A percentile compares a stretch with the other conserved stretches of the same genome.
Evolutionary conservation across 164 flowering plant species (phyloP).

Genomic region (Chimonanthus praecox): DNA sequence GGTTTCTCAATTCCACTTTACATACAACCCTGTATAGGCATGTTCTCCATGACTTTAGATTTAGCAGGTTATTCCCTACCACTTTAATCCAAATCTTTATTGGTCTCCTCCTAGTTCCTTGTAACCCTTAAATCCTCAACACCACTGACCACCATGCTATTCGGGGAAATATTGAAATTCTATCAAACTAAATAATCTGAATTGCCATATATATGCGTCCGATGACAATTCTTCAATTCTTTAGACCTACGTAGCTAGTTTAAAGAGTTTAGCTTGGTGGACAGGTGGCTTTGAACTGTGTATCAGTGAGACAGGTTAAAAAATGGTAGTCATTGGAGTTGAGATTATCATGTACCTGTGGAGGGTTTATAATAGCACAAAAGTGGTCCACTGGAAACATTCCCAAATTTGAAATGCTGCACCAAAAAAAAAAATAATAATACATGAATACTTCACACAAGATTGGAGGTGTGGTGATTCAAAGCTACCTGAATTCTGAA

Average conservation of each 20-base stretch:
- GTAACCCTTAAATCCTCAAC: neutral
- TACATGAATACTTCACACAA: neutral
- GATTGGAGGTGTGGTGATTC: neutral
- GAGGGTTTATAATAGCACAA: constrained; percentile 97
- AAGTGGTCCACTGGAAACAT: constrained; percentile 97
- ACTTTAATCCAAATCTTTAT: too few relatives aligned
- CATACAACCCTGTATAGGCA: neutral
- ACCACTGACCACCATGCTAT: too few relatives aligned
- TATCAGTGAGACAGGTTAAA: neutral
- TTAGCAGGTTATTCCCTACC: neutral
- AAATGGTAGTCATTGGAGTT: neutral
- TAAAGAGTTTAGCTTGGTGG: too few relatives aligned
- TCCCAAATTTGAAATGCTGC: constrained; percentile 98
- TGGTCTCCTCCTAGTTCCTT: neutral
- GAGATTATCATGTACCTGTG: constrained; percentile 53
- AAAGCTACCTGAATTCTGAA: neutral
- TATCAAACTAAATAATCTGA: too few relatives aligned
- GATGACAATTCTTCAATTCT: too few relatives aligned
- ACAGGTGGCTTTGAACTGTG: too few relatives aligned
- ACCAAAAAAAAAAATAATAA: constrained; percentile 7
- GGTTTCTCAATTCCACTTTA: neutral
- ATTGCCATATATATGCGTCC: too few relatives aligned
- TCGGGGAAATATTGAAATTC: too few relatives aligned
- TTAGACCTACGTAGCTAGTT: too few relatives aligned
- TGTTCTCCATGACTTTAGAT: neutral